Evolutionary conservation across 345 rosid genomes (phyloP).

Genomic region (Odontarrhena argentea): DNA sequence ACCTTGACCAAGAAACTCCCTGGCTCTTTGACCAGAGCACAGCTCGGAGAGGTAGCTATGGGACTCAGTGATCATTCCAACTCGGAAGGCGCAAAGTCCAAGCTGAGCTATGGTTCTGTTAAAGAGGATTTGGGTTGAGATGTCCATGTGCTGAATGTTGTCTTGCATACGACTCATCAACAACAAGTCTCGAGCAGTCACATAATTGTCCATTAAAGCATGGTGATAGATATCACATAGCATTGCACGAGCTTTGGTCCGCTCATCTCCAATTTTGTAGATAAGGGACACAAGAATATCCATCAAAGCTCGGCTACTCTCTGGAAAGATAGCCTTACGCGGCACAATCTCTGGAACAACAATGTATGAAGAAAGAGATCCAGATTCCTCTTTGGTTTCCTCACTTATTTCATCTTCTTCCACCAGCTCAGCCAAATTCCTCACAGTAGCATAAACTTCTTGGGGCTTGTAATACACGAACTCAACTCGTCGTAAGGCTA

Average conservation of each 20-base stretch:
- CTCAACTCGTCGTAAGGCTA: constrained; percentile 77
- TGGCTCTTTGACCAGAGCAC: constrained; percentile 88
- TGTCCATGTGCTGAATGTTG: constrained; percentile 81
- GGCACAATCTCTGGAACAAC: constrained; percentile 76
- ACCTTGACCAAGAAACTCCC: constrained; percentile 97
- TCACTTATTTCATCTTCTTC: constrained; percentile 45
- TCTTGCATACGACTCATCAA: constrained; percentile 96
- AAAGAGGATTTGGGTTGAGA: constrained; percentile 89
- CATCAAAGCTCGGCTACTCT: constrained; percentile 84
- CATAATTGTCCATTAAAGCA: constrained; percentile 79
- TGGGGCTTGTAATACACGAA: constrained; percentile 89
- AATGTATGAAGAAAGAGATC: constrained; percentile 67
- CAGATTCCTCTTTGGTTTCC: constrained; percentile 62
- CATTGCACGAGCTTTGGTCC: constrained; percentile 98
- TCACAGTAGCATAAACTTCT: constrained; percentile 93
- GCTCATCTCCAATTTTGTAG: constrained; percentile 86
- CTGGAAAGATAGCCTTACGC: constrained; percentile 85
- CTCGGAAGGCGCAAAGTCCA: constrained; percentile 88
- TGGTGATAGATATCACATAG: constrained; percentile 93
- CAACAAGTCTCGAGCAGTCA: constrained; percentile 73
- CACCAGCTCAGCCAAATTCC: constrained; percentile 70
- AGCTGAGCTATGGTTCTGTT: constrained; percentile 97
- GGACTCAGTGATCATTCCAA: constrained; percentile 72
- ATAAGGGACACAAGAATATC: constrained; percentile 83
- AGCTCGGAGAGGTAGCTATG: constrained; percentile 89